Base-by-base conservation (phyloP, 495 filamentous ascomycete genomes). In the Penicillium cataractarum region DNA sequence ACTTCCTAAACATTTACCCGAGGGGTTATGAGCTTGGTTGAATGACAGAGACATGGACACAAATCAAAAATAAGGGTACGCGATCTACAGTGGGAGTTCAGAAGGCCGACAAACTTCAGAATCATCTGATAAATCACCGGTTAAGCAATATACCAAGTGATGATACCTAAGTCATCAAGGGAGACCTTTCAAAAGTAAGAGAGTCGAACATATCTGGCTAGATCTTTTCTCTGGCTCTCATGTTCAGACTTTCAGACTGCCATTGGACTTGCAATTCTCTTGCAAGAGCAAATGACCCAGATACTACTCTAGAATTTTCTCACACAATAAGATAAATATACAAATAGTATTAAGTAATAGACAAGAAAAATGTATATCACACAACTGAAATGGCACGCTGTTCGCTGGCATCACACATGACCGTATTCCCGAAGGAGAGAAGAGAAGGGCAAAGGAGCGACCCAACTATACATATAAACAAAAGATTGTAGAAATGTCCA, bases 351-450 rank as follows among this genome's bases (percentile, higher is more conserved):
- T 55, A 44, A 57, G 37, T 49, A 54, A 55, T 46, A 61, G 33
- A 66, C 46, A 35, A 55, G 31, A 57, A 66, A 4, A 22, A 48
- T 29, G 40, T 19, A 33, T 55, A 55, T 55, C 46, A 57, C 13
- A 57, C 64, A 56, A 44, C 53, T 35, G 21, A 31, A 44, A 61
- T 27, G 58, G 46, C 54, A 62, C 63, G 59, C 66, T 59, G 50
- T 60, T 66, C 65, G 70, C 70, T 72, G 49, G 63, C 68, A 64
- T 71, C 37, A 66, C 51, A 48, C 70, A 58, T 72, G 63, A 53
- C 63, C 55, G 42, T 61, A 58, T 42, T 37, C 54, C 53, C 52
- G 50, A 57, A 35, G 51, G 65, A 24, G 17, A 63, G 37, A 53
- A 49, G 31, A 59, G 50, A 17, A 49, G 57, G 39, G 46, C 33